A percentile compares a stretch with the other conserved stretches of the same genome.
Evolutionary conservation across 2,329 filamentous ascomycete species (phyloP).

Genomic region (Leptographium wingfieldii): DNA sequence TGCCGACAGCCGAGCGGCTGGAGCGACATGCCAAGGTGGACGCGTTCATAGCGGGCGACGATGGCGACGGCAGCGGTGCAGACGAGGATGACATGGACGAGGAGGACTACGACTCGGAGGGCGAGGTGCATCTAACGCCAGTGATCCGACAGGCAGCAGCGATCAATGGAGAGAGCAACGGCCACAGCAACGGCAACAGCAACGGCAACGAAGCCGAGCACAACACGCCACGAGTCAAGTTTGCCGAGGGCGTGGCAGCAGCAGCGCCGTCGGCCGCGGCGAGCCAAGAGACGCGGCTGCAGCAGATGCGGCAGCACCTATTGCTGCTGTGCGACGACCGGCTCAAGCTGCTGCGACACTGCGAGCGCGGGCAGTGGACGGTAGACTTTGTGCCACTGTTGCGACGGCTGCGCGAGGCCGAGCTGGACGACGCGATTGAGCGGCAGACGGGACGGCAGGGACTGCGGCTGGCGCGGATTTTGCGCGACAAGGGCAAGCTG

Average conservation of each 20-base stretch:
- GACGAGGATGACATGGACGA: conserved; percentile 17
- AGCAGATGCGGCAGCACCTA: conserved; percentile 60
- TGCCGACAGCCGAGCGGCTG: conserved; percentile 35
- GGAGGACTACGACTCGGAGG: conserved; percentile 18
- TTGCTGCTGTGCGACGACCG: conserved; percentile 57
- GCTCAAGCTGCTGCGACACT: conserved; percentile 55
- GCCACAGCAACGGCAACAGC: not conserved
- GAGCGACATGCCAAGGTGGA: conserved; percentile 16
- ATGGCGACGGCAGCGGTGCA: conserved; percentile 23
- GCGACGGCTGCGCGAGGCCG: conserved; percentile 56
- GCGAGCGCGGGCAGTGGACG: conserved; percentile 64
- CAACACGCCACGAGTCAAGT: conserved; percentile 28
- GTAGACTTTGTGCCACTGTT: conserved; percentile 70
- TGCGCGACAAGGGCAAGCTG: conserved; percentile 80
- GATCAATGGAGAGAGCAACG: not conserved
- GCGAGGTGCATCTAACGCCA: conserved; percentile 5
- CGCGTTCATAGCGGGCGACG: conserved; percentile 14
- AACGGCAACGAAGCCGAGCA: conserved; percentile 6
- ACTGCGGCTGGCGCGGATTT: conserved; percentile 71
- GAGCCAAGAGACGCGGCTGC: conserved; percentile 31
- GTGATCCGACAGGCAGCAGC: not conserved
- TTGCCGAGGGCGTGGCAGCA: conserved; percentile 28
- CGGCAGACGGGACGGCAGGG: conserved; percentile 65
- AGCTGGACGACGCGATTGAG: conserved; percentile 72
- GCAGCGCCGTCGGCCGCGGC: not conserved